Conservation (phyloP, 1,139 yeast species). For the Diutina ranongensis region DNA sequence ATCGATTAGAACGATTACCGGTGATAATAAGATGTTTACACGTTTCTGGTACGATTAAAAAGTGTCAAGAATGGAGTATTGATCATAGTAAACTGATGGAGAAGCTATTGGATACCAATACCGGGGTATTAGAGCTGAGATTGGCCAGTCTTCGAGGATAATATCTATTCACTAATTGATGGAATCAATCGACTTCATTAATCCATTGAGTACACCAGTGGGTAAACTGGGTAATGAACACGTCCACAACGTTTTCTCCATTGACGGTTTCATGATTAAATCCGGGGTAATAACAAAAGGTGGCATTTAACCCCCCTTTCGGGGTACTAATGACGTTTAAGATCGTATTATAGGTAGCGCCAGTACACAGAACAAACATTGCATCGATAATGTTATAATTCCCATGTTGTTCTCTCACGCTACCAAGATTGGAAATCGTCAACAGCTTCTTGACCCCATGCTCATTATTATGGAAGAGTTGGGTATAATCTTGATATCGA, state of each 20-base stretch:
- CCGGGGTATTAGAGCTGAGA: neutral
- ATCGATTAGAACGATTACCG: slow-evolving; percentile 35
- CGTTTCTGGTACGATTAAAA: slow-evolving; percentile 82
- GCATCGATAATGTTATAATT: slow-evolving; percentile 1
- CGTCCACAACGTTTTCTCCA: neutral
- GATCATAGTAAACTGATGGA: slow-evolving; percentile 19
- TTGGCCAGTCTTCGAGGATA: neutral
- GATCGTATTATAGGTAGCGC: neutral
- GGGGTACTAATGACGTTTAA: neutral
- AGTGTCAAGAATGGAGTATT: slow-evolving; percentile 62
- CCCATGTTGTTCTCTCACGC: neutral
- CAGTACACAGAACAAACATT: slow-evolving; percentile 3
- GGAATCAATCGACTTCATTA: neutral
- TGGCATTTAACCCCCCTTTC: neutral
- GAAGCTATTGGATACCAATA: neutral
- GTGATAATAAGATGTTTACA: slow-evolving; percentile 54
- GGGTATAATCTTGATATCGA: neutral
- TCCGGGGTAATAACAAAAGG: slow-evolving; percentile 4
- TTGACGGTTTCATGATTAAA: neutral
- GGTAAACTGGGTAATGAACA: neutral
- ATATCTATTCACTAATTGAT: neutral
- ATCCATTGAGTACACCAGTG: neutral
- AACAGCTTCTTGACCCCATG: neutral
- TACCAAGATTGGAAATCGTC: neutral
- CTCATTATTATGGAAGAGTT: neutral